These are phyloP conservation scores for Mallotus japonicus DNA, from an alignment of 441 rosid species.

Conservation along the genomic window DNA sequence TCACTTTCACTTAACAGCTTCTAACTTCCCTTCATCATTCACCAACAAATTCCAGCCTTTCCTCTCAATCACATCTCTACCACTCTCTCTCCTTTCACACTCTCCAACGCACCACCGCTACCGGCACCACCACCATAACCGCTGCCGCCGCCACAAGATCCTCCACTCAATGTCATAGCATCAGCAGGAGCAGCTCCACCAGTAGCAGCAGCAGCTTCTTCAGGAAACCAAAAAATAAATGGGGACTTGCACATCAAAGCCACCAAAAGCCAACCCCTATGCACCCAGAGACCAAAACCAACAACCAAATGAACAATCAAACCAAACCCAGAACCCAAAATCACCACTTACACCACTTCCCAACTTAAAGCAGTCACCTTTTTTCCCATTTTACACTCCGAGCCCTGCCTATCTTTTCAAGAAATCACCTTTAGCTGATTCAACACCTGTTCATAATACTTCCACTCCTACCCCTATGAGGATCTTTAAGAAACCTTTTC, in stretches of 20 bases:
- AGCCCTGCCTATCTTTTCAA: constrained; percentile 63
- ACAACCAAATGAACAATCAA: constrained; percentile 33
- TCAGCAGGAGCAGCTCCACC: background rate
- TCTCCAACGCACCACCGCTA: background rate
- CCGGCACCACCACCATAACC: background rate
- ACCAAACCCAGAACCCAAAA: constrained; percentile 33
- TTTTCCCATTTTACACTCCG: constrained; percentile 71
- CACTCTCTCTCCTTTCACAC: constrained; percentile 6
- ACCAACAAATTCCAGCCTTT: background rate
- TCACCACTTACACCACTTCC: constrained; percentile 36
- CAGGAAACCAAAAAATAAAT: constrained; percentile 24
- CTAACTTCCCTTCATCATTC: background rate
- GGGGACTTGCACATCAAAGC: constrained; percentile 84
- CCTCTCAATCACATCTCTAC: constrained; percentile 1
- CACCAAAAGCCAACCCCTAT: constrained; percentile 64
- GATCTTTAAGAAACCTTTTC: constrained; percentile 57
- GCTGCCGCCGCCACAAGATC: background rate
- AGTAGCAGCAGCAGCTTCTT: background rate
- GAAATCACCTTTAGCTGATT: constrained; percentile 37
- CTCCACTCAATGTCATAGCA: constrained; percentile 6
- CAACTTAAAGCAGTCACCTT: constrained; percentile 51
- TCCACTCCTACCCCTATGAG: constrained; percentile 56
- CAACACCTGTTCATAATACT: background rate
- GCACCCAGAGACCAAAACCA: constrained; percentile 45
- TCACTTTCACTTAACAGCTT: constrained; percentile 20